phyloP scores from a whole-genome alignment of 495 filamentous ascomycete genomes.

The Endocarpon pusillum region DNA sequence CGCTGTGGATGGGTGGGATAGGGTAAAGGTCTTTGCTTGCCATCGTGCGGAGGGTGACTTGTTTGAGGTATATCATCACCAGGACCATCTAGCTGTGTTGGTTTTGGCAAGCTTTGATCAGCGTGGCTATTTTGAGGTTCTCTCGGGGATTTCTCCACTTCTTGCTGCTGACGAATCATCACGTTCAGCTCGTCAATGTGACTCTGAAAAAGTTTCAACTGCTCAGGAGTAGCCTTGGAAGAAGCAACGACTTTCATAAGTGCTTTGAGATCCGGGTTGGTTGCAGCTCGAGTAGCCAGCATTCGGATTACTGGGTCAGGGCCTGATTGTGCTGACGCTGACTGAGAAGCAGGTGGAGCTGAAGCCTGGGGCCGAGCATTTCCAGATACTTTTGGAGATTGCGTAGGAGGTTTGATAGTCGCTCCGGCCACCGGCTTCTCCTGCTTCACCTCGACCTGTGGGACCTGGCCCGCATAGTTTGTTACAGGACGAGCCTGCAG shows the following conservation, averaged over 20 bases:
- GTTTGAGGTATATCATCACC: conserved; percentile 7
- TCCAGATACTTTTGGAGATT: conserved; percentile 17
- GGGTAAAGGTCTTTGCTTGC: too few relatives aligned
- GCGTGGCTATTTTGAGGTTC: conserved; percentile 12
- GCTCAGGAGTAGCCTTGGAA: conserved; percentile 60
- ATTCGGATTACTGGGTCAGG: conserved; percentile 92
- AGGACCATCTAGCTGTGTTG: conserved; percentile 8
- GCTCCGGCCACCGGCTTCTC: too few relatives aligned
- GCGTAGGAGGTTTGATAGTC: conserved; percentile 10
- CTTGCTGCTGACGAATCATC: conserved; percentile 32
- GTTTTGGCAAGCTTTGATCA: conserved; percentile 13
- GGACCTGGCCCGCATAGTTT: too few relatives aligned
- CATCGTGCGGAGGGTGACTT: conserved; percentile 11
- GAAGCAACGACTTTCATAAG: conserved; percentile 91
- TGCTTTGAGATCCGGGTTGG: conserved; percentile 76
- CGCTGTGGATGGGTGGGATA: too few relatives aligned
- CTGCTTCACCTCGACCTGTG: not conserved
- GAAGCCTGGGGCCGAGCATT: conserved; percentile 19
- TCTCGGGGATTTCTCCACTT: conserved; percentile 14
- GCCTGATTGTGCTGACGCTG: conserved; percentile 32
- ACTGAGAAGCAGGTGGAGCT: conserved; percentile 18
- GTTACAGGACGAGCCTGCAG: conserved; percentile 1
- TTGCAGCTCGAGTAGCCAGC: conserved; percentile 70
- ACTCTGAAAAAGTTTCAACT: conserved; percentile 74
- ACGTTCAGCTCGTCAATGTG: conserved; percentile 83